phyloP scores from a whole-genome alignment of 768 basidiomycete genomes.

The Naganishia friedmannii region DNA sequence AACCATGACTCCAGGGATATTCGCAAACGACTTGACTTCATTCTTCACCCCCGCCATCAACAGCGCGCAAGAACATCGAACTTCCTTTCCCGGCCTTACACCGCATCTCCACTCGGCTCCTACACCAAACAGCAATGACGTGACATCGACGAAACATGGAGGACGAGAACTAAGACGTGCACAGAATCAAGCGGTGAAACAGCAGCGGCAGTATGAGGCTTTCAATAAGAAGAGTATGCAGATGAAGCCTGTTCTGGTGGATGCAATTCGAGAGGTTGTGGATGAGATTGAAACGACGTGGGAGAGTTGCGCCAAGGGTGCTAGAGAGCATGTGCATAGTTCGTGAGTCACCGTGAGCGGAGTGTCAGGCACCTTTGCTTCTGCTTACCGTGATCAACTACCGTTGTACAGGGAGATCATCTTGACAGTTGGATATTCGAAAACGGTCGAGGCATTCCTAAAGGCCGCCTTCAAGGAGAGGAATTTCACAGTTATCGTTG shows the following conservation, averaged over 20 bases:
- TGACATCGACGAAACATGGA: background rate
- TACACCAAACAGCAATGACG: background rate
- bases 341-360: slow-evolving; percentile 64
- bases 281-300: slow-evolving; percentile 96
- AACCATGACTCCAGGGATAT: slow-evolving; percentile 21
- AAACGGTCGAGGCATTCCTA: slow-evolving; percentile 87
- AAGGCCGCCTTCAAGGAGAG: slow-evolving; percentile 83
- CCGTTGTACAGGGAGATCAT: slow-evolving; percentile 74
- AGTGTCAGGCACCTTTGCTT: background rate
- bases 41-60: slow-evolving; percentile 25
- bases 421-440: slow-evolving; percentile 86
- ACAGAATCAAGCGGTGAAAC: slow-evolving; percentile 16
- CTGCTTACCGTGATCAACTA: background rate
- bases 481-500: slow-evolving; percentile 93
- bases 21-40: slow-evolving; percentile 9
- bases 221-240: slow-evolving; percentile 34
- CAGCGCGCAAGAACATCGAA: slow-evolving; percentile 3
- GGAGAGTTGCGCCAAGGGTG: slow-evolving; percentile 87
- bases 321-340: slow-evolving; percentile 95
- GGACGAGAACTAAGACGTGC: slow-evolving; percentile 12
- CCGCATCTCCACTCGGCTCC: background rate
- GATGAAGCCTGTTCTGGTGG: slow-evolving; percentile 89
- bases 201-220: slow-evolving; percentile 18
- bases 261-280: slow-evolving; percentile 92
- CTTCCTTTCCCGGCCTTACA: slow-evolving; percentile 24